Percentiles rank a stretch among this genome's conserved stretches.
phyloP scores from a whole-genome alignment of 768 basidiomycete species.

The Calocera cornea region DNA sequence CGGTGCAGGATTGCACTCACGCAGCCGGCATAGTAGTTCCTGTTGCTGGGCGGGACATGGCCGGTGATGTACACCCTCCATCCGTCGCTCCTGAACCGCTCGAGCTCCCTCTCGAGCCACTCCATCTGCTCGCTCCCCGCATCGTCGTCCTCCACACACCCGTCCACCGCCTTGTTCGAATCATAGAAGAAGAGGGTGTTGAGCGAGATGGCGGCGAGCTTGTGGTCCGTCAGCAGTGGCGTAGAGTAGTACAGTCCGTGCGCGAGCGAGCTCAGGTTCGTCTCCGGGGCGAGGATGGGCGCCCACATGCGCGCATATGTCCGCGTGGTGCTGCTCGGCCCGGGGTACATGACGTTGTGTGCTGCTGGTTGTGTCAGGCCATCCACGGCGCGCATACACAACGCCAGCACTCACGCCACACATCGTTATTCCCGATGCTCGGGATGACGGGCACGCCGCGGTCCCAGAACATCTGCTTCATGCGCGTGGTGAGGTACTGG shows the following conservation, averaged over 20 bases:
- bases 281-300: constrained; percentile 46
- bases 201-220: constrained; percentile 62
- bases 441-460: constrained; percentile 69
- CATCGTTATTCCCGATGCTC: constrained; percentile 80
- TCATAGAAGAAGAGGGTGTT: constrained; percentile 90
- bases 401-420: constrained; percentile 48
- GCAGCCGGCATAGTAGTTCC: constrained; percentile 75
- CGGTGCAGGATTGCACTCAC: constrained; percentile 32
- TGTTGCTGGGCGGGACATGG: constrained; percentile 72
- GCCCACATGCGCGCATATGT: constrained; percentile 53
- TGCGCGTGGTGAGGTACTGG: constrained; percentile 45
- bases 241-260: constrained; percentile 44
- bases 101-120: constrained; percentile 80
- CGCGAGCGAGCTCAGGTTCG: not conserved
- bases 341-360: constrained; percentile 11
- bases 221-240: constrained; percentile 60
- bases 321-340: not conserved
- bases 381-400: not conserved
- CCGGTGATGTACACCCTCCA: constrained; percentile 55
- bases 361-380: not conserved
- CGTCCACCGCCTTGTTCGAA: constrained; percentile 72
- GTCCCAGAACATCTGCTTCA: constrained; percentile 57
- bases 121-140: constrained; percentile 82
- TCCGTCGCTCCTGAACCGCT: constrained; percentile 46
- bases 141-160: constrained; percentile 44